Evolutionary conservation across 129 eudicot genomes (phyloP).

Genomic region (Centaurea solstitialis): DNA sequence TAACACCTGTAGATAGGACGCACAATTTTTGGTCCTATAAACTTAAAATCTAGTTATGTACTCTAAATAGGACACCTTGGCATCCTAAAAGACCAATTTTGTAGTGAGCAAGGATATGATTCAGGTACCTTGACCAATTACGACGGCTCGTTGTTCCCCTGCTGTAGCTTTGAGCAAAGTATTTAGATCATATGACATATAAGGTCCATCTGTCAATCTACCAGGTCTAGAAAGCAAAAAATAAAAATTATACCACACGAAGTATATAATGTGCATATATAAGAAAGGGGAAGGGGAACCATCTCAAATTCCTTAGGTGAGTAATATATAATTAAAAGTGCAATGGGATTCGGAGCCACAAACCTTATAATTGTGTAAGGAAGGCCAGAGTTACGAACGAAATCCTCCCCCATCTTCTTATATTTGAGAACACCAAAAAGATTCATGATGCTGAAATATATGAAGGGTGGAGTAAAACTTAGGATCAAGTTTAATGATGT

Average conservation of each 20-base stretch:
- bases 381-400: too few species aligned
- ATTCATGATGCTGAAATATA: conserved; percentile 73
- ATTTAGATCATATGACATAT: conserved; percentile 92
- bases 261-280: conserved; percentile 8
- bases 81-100: background rate
- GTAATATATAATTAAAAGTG: background rate
- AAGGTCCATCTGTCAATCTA: conserved; percentile 96
- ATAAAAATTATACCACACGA: background rate
- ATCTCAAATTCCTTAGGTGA: background rate
- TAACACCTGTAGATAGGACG: background rate
- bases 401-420: too few species aligned
- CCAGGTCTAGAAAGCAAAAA: conserved; percentile 69
- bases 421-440: conserved; percentile 96
- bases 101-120: background rate
- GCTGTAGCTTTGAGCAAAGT: conserved; percentile 95
- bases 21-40: background rate
- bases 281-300: background rate
- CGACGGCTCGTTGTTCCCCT: conserved; percentile 95
- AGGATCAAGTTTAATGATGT: too few species aligned
- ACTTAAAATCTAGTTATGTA: background rate
- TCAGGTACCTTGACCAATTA: conserved; percentile 81
- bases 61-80: background rate
- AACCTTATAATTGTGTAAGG: conserved; percentile 99
- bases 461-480: background rate
- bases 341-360: background rate